Evolutionary conservation across 1,139 yeast genomes (phyloP).

Genomic region (Geotrichum siamense): DNA sequence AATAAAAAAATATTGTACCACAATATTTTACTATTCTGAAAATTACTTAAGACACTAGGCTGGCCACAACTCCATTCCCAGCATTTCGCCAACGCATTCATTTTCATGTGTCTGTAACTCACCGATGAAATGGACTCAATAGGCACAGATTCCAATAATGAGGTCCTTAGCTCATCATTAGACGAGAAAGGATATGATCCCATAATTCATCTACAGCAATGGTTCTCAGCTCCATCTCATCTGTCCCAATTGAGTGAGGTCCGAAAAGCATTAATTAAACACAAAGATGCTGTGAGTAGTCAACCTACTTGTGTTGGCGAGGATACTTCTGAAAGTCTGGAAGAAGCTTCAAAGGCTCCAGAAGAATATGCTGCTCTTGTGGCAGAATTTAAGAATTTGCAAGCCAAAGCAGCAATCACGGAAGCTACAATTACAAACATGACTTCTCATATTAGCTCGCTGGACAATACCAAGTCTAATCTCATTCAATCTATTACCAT

Average conservation of each 20-base stretch:
- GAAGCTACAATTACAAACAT: conserved; percentile 58
- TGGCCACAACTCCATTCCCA: not conserved
- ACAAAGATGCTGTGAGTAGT: conserved; percentile 40
- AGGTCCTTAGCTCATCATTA: conserved; percentile 8
- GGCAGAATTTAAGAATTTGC: conserved; percentile 41
- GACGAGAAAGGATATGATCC: conserved; percentile 35
- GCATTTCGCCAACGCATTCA: not conserved
- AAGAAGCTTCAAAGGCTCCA: conserved; percentile 2
- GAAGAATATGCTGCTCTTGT: conserved; percentile 34
- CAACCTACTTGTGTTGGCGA: not conserved
- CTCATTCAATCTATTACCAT: conserved; percentile 78
- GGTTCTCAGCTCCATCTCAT: conserved; percentile 27
- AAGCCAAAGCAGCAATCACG: conserved; percentile 46
- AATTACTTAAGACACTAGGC: conserved; percentile 4
- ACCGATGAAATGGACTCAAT: conserved; percentile 1
- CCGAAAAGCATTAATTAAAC: conserved; percentile 32
- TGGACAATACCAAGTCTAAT: conserved; percentile 79
- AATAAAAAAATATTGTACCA: too few relatives aligned
- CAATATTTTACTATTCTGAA: conserved; percentile 2
- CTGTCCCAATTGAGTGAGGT: conserved; percentile 23
- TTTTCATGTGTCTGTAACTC: too few relatives aligned
- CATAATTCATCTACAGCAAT: conserved; percentile 35
- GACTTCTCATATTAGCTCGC: conserved; percentile 67
- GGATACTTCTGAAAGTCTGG: not conserved
- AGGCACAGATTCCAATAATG: not conserved